Base-by-base conservation (phyloP, 202 grass and related monocot genomes). In the Sporobolus alterniflorus region DNA sequence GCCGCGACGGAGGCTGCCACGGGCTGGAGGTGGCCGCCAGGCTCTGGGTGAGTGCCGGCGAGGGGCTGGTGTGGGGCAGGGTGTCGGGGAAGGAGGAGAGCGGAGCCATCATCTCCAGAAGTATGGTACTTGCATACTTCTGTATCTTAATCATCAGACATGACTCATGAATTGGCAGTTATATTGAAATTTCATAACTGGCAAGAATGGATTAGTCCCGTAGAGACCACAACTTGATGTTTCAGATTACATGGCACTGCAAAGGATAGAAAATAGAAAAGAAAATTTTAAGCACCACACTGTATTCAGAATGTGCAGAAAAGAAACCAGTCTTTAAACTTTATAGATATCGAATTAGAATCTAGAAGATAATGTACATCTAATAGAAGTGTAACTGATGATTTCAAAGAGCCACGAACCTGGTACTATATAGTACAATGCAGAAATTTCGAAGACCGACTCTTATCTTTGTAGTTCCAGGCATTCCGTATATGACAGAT, bases 401-500 rank as follows among this genome's bases (percentile, higher is more conserved):
- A 51, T 30, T 12, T 31, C 13, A 61, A 52, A 69, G 30, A 86
- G 60, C 33, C 71, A 69, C 63, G 0, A 64, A 39, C 36, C 4
- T 8, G 8, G 36, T 39, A 39, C 36, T 39, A 39, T 39, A 39
- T 8, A 39, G 36, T 8, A 39, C 36, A 39, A 52, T 69, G 22
- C 52, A 50, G 6, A 69, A 52, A 32, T 6, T 46, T 54, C 25
- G 42, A 16, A 30, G 25, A 4, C 42, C 33, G 40, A 5, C 6
- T 74, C 63, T 26, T 32, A 28, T 54, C 69, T 44, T 56, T 22
- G 78, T 36, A 66, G 13, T 43, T 57, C 17, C 22, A 67, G 8
- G 49, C 39, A 56, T 84, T 25, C 15, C n/a, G 17, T 60, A 64
- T 66, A 2, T 28, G 26, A 59, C 56, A 81, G 56, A 43, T 82